Percentiles rank a stretch among this genome's conserved stretches.
Conservation (phyloP, 495 filamentous ascomycete genomes). For the Aspergillus taichungensis region DNA sequence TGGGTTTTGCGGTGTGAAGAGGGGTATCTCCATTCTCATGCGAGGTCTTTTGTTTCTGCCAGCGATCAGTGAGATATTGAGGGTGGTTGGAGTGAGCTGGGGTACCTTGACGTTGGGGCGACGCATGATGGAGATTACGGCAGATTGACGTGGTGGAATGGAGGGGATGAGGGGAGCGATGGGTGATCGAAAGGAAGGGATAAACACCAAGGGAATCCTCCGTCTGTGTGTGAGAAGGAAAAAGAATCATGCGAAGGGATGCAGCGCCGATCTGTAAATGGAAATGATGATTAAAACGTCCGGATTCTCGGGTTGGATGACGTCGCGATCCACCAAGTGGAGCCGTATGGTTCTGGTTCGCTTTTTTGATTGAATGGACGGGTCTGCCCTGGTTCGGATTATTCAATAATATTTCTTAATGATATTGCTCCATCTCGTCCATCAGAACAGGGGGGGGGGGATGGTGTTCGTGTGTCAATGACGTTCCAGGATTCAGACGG, state of each 20-base stretch:
- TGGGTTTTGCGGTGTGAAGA: constrained; percentile 44
- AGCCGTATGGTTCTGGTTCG: too few species aligned
- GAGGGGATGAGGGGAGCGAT: background rate
- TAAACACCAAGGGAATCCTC: background rate
- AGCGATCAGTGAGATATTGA: background rate
- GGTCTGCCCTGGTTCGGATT: too few species aligned
- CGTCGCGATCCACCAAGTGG: too few species aligned
- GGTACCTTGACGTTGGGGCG: constrained; percentile 1
- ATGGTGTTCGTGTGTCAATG: too few species aligned
- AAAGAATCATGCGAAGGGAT: background rate
- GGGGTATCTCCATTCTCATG: constrained; percentile 1
- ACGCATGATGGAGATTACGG: background rate
- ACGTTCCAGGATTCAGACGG: too few species aligned
- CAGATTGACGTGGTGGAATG: background rate
- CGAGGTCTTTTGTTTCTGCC: constrained; percentile 6
- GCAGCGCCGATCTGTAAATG: too few species aligned
- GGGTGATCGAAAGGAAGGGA: background rate
- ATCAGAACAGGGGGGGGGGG: too few species aligned
- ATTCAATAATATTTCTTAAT: too few species aligned
- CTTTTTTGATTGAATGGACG: too few species aligned
- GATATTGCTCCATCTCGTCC: too few species aligned
- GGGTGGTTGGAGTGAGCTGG: background rate
- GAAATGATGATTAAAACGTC: too few species aligned
- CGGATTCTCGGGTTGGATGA: too few species aligned
- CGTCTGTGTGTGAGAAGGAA: background rate